Conservation (phyloP, 768 basidiomycete species). For the Agrocybe chaxingu region DNA sequence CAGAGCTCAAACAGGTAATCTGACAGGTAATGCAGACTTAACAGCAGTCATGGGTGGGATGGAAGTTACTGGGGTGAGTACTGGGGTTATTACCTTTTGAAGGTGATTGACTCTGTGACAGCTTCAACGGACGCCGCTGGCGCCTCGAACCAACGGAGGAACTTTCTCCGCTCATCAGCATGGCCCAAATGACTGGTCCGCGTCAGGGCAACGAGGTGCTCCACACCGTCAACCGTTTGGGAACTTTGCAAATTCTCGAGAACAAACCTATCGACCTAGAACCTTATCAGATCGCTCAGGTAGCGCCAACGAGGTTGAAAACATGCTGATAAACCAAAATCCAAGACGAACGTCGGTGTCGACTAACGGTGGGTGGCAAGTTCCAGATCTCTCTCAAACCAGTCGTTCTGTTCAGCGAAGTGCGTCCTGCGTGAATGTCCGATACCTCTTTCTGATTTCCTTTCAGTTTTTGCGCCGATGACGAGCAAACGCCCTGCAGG, state of each 20-base stretch:
- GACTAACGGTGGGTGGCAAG: slow-evolving; percentile 20
- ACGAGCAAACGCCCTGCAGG: slow-evolving; percentile 27
- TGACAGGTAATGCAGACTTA: slow-evolving; percentile 38
- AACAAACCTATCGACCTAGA: slow-evolving; percentile 41
- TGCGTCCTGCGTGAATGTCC: slow-evolving; percentile 5
- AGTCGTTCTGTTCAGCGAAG: slow-evolving; percentile 22
- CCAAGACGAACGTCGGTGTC: slow-evolving; percentile 10
- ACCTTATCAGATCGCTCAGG: slow-evolving; percentile 58
- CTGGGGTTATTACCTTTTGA: slow-evolving; percentile 1
- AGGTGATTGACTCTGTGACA: slow-evolving; percentile 19
- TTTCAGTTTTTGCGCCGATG: slow-evolving; percentile 41
- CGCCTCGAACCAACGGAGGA: slow-evolving; percentile 41
- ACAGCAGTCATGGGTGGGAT: slow-evolving; percentile 61
- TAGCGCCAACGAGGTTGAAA: slow-evolving; percentile 73
- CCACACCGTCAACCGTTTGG: slow-evolving; percentile 50
- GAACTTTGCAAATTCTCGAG: slow-evolving; percentile 23
- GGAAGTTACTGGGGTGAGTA: slow-evolving; percentile 58
- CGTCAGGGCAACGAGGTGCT: slow-evolving; percentile 25
- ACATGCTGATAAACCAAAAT: slow-evolving; percentile 41
- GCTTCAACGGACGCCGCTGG: slow-evolving; percentile 71
- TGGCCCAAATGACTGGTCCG: slow-evolving; percentile 24
- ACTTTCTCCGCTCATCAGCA: slow-evolving; percentile 20
- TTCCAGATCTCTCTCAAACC: slow-evolving; percentile 13
- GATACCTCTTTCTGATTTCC: background rate
- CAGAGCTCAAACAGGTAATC: slow-evolving; percentile 22